Evolutionary conservation across 768 basidiomycete species (phyloP).

Genomic region (Sarcodon sp.): DNA sequence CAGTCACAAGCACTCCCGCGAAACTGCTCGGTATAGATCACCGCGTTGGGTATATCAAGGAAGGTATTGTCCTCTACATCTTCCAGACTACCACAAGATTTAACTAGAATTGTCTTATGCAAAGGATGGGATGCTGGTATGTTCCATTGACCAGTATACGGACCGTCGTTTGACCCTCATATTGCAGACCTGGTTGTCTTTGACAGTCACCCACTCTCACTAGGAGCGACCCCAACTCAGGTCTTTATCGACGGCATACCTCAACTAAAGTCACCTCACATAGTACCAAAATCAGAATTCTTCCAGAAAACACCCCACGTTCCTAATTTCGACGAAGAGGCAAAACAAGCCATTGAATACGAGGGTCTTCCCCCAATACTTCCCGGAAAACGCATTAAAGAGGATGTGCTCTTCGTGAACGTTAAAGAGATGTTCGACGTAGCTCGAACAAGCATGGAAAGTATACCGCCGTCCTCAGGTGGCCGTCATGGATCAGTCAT

Average conservation of each 20-base stretch:
- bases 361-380: slow-evolving; percentile 57
- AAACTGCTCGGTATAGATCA: slow-evolving; percentile 60
- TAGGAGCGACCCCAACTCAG: slow-evolving; percentile 71
- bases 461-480: background rate
- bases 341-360: slow-evolving; percentile 35
- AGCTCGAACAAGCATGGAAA: background rate
- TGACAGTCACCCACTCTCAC: slow-evolving; percentile 65
- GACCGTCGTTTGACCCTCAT: background rate
- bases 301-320: slow-evolving; percentile 42
- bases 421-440: slow-evolving; percentile 38
- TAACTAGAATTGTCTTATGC: background rate
- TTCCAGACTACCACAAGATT: background rate
- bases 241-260: slow-evolving; percentile 80
- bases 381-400: slow-evolving; percentile 19
- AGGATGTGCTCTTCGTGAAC: slow-evolving; percentile 49
- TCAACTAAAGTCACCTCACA: slow-evolving; percentile 38
- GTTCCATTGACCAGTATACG: slow-evolving; percentile 1
- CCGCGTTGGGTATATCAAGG: slow-evolving; percentile 56
- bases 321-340: slow-evolving; percentile 51
- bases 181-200: slow-evolving; percentile 54
- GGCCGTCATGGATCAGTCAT: slow-evolving; percentile 23
- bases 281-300: slow-evolving; percentile 36
- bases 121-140: slow-evolving; percentile 61
- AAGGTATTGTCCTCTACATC: slow-evolving; percentile 21
- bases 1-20: slow-evolving; percentile 65